Conservation (phyloP, 192 early-diverging fungal species). For the Dispira parvispora region DNA sequence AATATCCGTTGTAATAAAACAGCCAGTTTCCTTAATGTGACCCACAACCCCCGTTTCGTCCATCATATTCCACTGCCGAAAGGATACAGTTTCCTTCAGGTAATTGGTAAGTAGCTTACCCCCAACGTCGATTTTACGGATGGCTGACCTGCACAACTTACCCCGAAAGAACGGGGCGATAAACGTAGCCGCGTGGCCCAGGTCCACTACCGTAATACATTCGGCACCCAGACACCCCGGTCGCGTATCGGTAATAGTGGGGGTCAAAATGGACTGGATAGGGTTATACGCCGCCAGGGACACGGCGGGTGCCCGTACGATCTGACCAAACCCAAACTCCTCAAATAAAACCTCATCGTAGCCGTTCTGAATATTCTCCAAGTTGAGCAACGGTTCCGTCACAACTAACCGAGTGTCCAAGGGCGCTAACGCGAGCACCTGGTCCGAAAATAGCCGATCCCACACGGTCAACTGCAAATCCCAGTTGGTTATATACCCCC, state of each 20-base stretch:
- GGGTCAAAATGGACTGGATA: constrained; percentile 10
- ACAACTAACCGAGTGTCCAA: constrained; percentile 38
- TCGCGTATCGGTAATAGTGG: not conserved
- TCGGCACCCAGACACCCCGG: constrained; percentile 18
- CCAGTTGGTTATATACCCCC: constrained; percentile 65
- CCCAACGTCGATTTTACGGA: constrained; percentile 63
- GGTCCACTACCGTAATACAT: constrained; percentile 55
- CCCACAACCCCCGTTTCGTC: constrained; percentile 77
- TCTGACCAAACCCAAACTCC: constrained; percentile 50
- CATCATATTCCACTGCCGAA: constrained; percentile 89
- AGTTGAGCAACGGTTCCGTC: constrained; percentile 69
- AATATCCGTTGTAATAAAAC: constrained; percentile 57
- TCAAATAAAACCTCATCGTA: constrained; percentile 80
- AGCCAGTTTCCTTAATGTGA: constrained; percentile 67
- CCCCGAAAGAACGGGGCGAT: constrained; percentile 48
- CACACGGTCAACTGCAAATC: constrained; percentile 58
- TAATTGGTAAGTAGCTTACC: constrained; percentile 78
- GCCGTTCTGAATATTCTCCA: constrained; percentile 43
- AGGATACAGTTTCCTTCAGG: constrained; percentile 82
- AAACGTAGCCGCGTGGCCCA: constrained; percentile 68
- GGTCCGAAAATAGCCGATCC: constrained; percentile 54
- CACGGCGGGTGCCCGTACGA: constrained; percentile 17
- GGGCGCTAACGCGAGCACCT: constrained; percentile 46
- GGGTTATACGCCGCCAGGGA: constrained; percentile 10
- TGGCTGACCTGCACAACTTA: constrained; percentile 31